Conservation (phyloP, 2,329 filamentous ascomycete genomes). For the Basipetospora sp. region DNA sequence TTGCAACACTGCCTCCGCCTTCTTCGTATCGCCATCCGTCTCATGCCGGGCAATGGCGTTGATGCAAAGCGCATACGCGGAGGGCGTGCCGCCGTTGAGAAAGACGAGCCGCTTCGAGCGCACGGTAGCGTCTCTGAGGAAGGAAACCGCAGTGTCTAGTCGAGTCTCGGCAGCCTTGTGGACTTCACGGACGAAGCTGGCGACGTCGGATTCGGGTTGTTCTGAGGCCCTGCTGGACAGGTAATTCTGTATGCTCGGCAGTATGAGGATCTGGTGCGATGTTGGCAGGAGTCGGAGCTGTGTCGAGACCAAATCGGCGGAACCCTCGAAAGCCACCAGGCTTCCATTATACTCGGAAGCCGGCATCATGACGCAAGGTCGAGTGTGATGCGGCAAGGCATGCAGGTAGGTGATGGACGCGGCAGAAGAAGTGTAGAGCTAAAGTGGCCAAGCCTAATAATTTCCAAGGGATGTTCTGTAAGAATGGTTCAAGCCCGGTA, state of each 20-base stretch:
- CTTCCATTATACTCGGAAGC: slow-evolving; percentile 23
- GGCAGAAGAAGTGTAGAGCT: too few species aligned
- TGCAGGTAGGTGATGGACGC: background rate
- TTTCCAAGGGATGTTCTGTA: too few species aligned
- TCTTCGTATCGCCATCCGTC: slow-evolving; percentile 32
- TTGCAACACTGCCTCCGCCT: slow-evolving; percentile 37
- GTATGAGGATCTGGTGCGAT: slow-evolving; percentile 41
- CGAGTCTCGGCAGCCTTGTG: slow-evolving; percentile 36
- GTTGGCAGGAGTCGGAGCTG: slow-evolving; percentile 46
- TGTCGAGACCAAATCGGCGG: slow-evolving; percentile 36
- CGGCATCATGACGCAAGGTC: slow-evolving; percentile 10
- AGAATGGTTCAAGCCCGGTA: too few species aligned
- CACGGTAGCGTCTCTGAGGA: slow-evolving; percentile 31
- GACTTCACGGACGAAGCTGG: slow-evolving; percentile 29
- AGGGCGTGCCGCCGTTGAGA: slow-evolving; percentile 42
- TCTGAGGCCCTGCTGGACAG: slow-evolving; percentile 18
- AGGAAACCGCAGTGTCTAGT: slow-evolving; percentile 32
- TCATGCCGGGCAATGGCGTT: slow-evolving; percentile 36
- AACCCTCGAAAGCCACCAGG: slow-evolving; percentile 47
- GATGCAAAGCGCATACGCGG: slow-evolving; percentile 40
- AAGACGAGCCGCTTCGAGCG: slow-evolving; percentile 42
- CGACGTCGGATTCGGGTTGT: slow-evolving; percentile 16
- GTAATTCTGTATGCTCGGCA: slow-evolving; percentile 38
- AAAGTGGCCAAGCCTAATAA: too few species aligned
- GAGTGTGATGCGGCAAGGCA: background rate